phyloP scores from a whole-genome alignment of 805 yeast genomes.

The Candida verbasci region DNA sequence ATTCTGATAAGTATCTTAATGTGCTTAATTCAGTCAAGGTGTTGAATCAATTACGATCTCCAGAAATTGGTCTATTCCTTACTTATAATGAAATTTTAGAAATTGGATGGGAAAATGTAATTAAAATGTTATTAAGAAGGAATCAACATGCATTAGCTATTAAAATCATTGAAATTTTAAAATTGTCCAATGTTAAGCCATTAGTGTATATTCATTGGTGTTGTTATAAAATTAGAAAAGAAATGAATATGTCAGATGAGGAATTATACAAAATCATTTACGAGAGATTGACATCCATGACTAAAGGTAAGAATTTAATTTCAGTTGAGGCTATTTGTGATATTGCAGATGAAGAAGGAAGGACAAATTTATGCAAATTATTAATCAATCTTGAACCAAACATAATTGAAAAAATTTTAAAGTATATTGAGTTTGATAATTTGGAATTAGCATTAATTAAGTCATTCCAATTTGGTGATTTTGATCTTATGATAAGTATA shows the following conservation, averaged over 20 bases:
- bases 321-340: slow-evolving; percentile 58
- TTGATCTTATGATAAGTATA: slow-evolving; percentile 56
- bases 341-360: slow-evolving; percentile 77
- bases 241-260: slow-evolving; percentile 52
- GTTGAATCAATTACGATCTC: slow-evolving; percentile 62
- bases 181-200: slow-evolving; percentile 26
- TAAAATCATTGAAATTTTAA: slow-evolving; percentile 50
- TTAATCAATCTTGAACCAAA: slow-evolving; percentile 68
- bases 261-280: slow-evolving; percentile 50
- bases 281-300: slow-evolving; percentile 43
- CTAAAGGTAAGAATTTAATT: no score
- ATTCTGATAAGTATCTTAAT: slow-evolving; percentile 57
- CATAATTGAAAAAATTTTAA: slow-evolving; percentile 51
- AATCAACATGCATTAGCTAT: slow-evolving; percentile 60
- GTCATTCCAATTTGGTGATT: slow-evolving; percentile 57
- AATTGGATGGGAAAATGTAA: slow-evolving; percentile 52
- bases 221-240: slow-evolving; percentile 55
- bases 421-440: slow-evolving; percentile 69
- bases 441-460: slow-evolving; percentile 63
- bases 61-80: slow-evolving; percentile 63
- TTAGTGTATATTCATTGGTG: slow-evolving; percentile 77
- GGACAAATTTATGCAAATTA: slow-evolving; percentile 60
- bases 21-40: slow-evolving; percentile 60
- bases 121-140: slow-evolving; percentile 55
- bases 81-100: slow-evolving; percentile 51